Conservation (phyloP, 106 monocot species). For the Dactylorhiza incarnata region DNA sequence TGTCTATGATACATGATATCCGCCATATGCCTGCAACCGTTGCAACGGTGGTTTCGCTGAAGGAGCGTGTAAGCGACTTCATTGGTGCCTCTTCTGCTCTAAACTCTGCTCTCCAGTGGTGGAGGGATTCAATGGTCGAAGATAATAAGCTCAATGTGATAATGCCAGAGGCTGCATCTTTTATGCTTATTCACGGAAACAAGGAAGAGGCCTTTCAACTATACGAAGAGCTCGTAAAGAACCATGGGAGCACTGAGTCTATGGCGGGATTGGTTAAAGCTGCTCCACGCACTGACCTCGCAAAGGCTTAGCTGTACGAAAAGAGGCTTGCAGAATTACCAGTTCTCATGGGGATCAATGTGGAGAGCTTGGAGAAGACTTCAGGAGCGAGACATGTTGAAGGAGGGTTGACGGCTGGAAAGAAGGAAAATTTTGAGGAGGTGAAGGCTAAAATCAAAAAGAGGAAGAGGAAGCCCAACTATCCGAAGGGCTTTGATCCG, state of each 20-base stretch:
- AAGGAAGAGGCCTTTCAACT: conserved; percentile 47
- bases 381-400: conserved; percentile 72
- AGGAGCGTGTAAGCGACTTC: conserved; percentile 46
- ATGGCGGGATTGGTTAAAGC: conserved; percentile 53
- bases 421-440: conserved; percentile 48
- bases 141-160: conserved; percentile 52
- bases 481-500: conserved; percentile 91
- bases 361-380: conserved; percentile 71
- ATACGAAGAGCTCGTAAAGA: conserved; percentile 44
- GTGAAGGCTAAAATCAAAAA: conserved; percentile 65
- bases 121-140: conserved; percentile 80
- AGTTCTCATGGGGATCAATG: conserved; percentile 59
- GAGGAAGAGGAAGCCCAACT: conserved; percentile 85
- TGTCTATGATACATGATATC: conserved; percentile 64
- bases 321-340: conserved; percentile 54
- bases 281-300: conserved; percentile 43
- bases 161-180: conserved; percentile 60
- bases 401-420: conserved; percentile 29
- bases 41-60: conserved; percentile 73
- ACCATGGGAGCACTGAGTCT: conserved; percentile 23
- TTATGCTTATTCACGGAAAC: conserved; percentile 46
- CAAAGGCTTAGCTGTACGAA: conserved; percentile 80
- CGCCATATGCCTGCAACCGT: conserved; percentile 74
- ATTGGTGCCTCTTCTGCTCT: conserved; percentile 42
- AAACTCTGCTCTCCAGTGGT: conserved; percentile 66